Evolutionary conservation across 441 rosid species (phyloP), one percentile per base, ranked within the genome.

Genomic region (Jatropha multifida): DNA sequence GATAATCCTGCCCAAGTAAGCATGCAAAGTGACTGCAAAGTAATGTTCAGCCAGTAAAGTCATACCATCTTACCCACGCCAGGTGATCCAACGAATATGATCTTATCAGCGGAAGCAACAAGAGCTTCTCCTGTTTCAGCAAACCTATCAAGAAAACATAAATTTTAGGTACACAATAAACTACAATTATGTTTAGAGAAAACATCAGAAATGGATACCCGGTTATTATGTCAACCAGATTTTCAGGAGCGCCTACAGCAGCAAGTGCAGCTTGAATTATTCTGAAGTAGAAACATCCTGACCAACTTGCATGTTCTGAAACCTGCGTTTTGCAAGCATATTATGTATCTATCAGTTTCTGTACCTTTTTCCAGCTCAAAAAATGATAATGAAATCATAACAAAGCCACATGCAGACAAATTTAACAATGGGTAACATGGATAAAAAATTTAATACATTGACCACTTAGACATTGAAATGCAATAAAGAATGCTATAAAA

Each of bases 241-340:
- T 93, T 83, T 93, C 97, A 78, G 99, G 99, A 83, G 98, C 99
- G 76, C 92, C 96, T 26, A 92, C 97, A 70, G 97, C 97, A 83
- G 99, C 91, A 78, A 96, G 94, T 77, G 99, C 99, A 51, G 93
- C 90, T 85, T 93, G 99, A 80, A 96, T 92, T 69, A 96, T 96
- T 73, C 92, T 87, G 81, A 88, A 89, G 90, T 96, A 94, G 89
- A 96, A 93, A 82, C 94, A 88, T 76, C 97, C 99, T 4, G 99
- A 96, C 97, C 98, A 96, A 82, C 96, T 94, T 76, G 99, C 98
- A 81, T 96, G 84, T 83, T 96, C 99, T 2, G 99, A 96, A 75
- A 92, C 92, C 99, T 96, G 83, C 78, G 80, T 32, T 32, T 76
- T 49, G 46, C 51, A 81, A 77, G 65, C 67, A 79, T 23, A 64